These are phyloP conservation scores for Xylaria intraflava DNA, from an alignment of 495 filamentous ascomycete genomes.

Conservation along the genomic window DNA sequence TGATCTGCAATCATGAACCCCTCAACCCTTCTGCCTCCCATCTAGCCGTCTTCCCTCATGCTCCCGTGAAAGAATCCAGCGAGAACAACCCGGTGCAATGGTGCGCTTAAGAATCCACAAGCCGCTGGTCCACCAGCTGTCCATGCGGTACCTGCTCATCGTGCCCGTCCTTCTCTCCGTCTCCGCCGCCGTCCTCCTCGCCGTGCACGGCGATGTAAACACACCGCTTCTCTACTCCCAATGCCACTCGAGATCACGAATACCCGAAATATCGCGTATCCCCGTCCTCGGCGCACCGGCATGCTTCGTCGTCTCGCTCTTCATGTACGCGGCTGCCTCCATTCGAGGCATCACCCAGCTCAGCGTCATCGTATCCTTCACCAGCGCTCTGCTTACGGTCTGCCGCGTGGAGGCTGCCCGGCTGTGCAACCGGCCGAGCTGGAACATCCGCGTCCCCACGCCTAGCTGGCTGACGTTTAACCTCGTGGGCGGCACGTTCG, in stretches of 20 bases:
- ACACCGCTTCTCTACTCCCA: conserved; percentile 35
- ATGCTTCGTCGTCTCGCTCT: conserved; percentile 37
- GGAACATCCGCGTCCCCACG: conserved; percentile 31
- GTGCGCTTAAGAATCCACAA: neutral
- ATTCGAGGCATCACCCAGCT: conserved; percentile 21
- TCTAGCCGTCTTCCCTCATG: neutral
- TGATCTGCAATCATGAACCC: too few species aligned
- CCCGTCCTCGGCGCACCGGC: conserved; percentile 30
- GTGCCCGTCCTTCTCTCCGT: conserved; percentile 27
- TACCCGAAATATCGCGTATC: conserved; percentile 27
- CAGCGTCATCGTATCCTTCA: conserved; percentile 24
- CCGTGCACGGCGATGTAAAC: conserved; percentile 31
- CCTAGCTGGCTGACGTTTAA: conserved; percentile 34
- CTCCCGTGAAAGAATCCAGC: neutral
- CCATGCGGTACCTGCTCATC: conserved; percentile 26
- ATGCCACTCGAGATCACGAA: conserved; percentile 33
- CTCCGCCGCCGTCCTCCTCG: conserved; percentile 22
- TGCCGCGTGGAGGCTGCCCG: conserved; percentile 33
- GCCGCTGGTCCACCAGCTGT: conserved; percentile 20
- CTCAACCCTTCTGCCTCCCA: neutral
- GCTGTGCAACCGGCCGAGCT: conserved; percentile 27
- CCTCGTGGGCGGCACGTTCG: conserved; percentile 34
- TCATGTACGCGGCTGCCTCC: conserved; percentile 25
- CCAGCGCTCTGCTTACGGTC: conserved; percentile 31
- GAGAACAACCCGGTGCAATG: neutral